Evolutionary conservation across 164 flowering plant species (phyloP).

Genomic region (Stephania japonica): DNA sequence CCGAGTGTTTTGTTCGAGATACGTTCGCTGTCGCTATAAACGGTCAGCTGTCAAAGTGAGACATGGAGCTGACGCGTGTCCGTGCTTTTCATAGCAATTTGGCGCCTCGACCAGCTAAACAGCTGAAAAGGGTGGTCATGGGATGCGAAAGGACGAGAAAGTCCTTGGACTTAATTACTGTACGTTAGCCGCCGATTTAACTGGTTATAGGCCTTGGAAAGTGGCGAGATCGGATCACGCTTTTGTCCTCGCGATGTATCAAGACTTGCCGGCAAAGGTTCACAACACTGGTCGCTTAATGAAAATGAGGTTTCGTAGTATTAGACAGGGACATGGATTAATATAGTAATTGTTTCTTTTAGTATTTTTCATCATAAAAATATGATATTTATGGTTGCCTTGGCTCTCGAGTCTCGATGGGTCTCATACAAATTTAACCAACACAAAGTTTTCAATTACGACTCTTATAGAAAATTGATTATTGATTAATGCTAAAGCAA

Average conservation of each 20-base stretch:
- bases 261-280: no score
- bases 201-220: background rate
- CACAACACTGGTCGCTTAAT: no score
- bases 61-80: background rate
- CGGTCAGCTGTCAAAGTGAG: background rate
- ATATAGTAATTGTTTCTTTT: no score
- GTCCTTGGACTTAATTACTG: background rate
- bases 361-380: no score
- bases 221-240: background rate
- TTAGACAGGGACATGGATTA: no score
- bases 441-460: no score
- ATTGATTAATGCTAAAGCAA: no score
- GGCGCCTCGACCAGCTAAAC: background rate
- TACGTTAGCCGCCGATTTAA: background rate
- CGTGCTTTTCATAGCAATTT: background rate
- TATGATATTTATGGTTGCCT: no score
- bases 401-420: no score
- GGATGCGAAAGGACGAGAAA: background rate
- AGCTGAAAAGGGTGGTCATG: background rate
- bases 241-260: background rate
- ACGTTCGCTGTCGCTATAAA: background rate
- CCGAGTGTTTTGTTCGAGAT: constrained; percentile 1
- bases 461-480: no score
- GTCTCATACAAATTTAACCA: no score
- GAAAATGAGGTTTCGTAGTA: no score